These are phyloP conservation scores for Atkinsonella texensis DNA, from an alignment of 2,329 filamentous ascomycete genomes.

Conservation along the genomic window DNA sequence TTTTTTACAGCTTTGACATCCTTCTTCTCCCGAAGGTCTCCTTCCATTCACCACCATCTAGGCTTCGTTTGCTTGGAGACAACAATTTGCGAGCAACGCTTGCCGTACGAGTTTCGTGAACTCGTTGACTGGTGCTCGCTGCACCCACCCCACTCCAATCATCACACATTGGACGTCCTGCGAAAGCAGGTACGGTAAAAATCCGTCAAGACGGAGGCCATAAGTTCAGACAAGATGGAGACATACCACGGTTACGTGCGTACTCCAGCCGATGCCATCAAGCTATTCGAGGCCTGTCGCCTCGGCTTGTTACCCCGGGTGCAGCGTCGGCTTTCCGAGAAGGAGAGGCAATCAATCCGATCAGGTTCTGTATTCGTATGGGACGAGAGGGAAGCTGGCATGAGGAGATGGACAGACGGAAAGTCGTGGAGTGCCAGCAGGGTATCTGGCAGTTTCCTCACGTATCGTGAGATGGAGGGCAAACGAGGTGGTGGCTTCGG, in stretches of 20 bases:
- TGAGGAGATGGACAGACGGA: conserved; percentile 96
- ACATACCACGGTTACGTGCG: conserved; percentile 93
- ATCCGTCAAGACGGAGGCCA: conserved; percentile 11
- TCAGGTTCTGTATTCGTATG: conserved; percentile 99
- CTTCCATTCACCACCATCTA: no score
- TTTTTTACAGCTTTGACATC: no score
- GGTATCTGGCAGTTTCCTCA: conserved; percentile 93
- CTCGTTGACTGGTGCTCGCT: neutral
- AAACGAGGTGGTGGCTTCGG: conserved; percentile 76
- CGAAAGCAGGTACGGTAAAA: conserved; percentile 10
- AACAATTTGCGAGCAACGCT: neutral
- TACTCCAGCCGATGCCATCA: conserved; percentile 93
- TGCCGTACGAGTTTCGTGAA: neutral
- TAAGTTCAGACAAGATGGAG: conserved; percentile 55
- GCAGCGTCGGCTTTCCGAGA: conserved; percentile 86
- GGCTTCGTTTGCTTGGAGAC: neutral
- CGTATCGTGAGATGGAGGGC: conserved; percentile 97
- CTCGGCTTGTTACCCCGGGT: conserved; percentile 82
- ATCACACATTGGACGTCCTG: conserved; percentile 6
- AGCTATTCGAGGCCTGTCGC: conserved; percentile 94
- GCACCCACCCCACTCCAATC: neutral
- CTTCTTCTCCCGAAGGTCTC: no score
- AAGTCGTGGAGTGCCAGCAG: conserved; percentile 98
- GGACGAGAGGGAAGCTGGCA: conserved; percentile 96
- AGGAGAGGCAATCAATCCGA: conserved; percentile 90